Base-by-base conservation (phyloP, 2,329 filamentous ascomycete genomes). In the Pleochaeta shiraiana region DNA sequence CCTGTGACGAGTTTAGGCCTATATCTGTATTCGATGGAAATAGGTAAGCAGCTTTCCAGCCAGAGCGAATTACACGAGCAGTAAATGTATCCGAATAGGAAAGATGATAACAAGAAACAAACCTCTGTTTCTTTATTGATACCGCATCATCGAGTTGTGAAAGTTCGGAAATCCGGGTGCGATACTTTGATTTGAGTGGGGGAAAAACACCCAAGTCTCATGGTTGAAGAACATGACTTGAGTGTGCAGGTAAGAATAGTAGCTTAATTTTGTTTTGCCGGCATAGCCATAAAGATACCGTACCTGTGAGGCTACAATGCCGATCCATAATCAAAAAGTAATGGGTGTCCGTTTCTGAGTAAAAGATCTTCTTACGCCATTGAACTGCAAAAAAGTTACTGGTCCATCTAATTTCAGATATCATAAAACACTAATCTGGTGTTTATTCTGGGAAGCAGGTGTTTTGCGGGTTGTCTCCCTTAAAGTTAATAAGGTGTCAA, bases 361-460 rank as follows among this genome's bases (percentile, higher is more conserved):
- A 21, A 24, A 60, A 60, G 5, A 37, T 21, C 16, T 24, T 59
- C 33, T 59, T 59, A 7, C 31, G 7, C 53, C 28, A 31, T 33
- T 28, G 26, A 30, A 31, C 19, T 6, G 28, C 57, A 61, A 37
- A 47, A 3, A 12, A 6, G 26, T 63, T 28, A 24, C 12, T 39
- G 12, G 61, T 63, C 37, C 37, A 63, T 53, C 61, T 7, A 63
- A 47, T 63, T 16, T 31, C 24, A 50, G 37, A 63, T 21, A 24
- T 47, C 31, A 5, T 30, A 21, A 19, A 63, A 16, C 30, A n/a
- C 61, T 39, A 63, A 12, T 63, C 30, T 31, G 61, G 37, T 16
- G 21, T 21, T 24, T 63, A 5, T 24, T 63, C 33, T 24, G 37
- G 31, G n/a, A 39, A 61, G 19, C 57, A 39, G 24, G 3, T 12